phyloP scores from a whole-genome alignment of 208 protist species.

The Crithidia bombi region DNA sequence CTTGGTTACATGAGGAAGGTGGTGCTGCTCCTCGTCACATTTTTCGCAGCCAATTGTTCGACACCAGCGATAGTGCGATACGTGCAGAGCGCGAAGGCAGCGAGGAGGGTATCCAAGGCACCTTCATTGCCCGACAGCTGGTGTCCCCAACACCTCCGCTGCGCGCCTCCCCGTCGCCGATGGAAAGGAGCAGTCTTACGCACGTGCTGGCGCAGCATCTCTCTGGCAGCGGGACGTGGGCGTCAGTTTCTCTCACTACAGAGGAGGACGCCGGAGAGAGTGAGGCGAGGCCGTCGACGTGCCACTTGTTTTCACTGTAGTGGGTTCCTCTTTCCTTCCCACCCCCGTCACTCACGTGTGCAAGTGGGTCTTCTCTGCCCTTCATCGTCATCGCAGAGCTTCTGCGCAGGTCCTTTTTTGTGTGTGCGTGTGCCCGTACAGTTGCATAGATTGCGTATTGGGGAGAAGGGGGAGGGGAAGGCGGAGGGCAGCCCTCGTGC shows the following conservation, averaged over 20 bases:
- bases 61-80: neutral
- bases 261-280: neutral
- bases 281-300: neutral
- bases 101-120: neutral
- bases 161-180: neutral
- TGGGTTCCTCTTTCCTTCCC: neutral
- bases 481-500: too few relatives aligned
- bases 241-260: conserved; percentile 5
- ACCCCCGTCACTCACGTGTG: neutral
- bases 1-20: neutral
- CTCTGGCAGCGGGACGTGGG: neutral
- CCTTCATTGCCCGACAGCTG: conserved; percentile 1
- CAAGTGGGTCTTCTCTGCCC: neutral
- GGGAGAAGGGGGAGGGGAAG: too few relatives aligned
- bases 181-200: neutral
- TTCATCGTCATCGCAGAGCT: neutral
- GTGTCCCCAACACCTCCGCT: conserved; percentile 5
- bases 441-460: too few relatives aligned
- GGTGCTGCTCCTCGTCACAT: neutral
- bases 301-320: neutral
- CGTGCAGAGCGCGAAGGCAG: neutral
- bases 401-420: too few relatives aligned
- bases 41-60: conserved; percentile 20
- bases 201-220: neutral
- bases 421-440: too few relatives aligned